Evolutionary conservation across 495 filamentous ascomycete genomes (phyloP).

Genomic region (Penicillium longicatenatum): DNA sequence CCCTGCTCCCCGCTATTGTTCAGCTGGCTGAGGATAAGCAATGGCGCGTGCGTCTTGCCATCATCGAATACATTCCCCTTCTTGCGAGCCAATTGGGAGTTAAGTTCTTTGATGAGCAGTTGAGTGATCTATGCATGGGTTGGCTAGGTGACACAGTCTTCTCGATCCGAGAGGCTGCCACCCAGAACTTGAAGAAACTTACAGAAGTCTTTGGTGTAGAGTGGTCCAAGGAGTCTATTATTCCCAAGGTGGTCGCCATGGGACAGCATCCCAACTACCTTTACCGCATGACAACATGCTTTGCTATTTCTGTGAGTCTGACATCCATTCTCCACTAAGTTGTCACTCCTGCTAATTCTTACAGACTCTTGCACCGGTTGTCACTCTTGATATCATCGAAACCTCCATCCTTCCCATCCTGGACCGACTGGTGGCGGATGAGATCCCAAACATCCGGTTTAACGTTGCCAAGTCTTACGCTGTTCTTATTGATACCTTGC

Average conservation of each 20-base stretch:
- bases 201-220: slow-evolving; percentile 98
- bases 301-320: slow-evolving; percentile 86
- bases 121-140: slow-evolving; percentile 93
- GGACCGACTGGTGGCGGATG: slow-evolving; percentile 86
- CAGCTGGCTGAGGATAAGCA: slow-evolving; percentile 98
- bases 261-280: slow-evolving; percentile 97
- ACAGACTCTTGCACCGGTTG: slow-evolving; percentile 90
- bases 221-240: slow-evolving; percentile 96
- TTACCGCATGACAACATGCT: slow-evolving; percentile 99
- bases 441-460: slow-evolving; percentile 98
- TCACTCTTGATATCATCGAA: slow-evolving; percentile 88
- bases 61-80: slow-evolving; percentile 98
- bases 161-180: slow-evolving; percentile 95
- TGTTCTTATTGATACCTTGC: slow-evolving; percentile 83
- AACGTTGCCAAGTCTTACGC: slow-evolving; percentile 98
- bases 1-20: slow-evolving; percentile 95
- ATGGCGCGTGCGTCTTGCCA: slow-evolving; percentile 96
- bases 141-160: slow-evolving; percentile 99
- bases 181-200: slow-evolving; percentile 94
- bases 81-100: slow-evolving; percentile 95
- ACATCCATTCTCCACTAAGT: neutral
- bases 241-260: slow-evolving; percentile 98
- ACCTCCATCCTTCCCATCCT: slow-evolving; percentile 94
- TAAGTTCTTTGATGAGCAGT: slow-evolving; percentile 97
- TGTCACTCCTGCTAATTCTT: slow-evolving; percentile 30